phyloP scores from a whole-genome alignment of 2,329 filamentous ascomycete genomes.

The Aotearoamyces nothofagi region DNA sequence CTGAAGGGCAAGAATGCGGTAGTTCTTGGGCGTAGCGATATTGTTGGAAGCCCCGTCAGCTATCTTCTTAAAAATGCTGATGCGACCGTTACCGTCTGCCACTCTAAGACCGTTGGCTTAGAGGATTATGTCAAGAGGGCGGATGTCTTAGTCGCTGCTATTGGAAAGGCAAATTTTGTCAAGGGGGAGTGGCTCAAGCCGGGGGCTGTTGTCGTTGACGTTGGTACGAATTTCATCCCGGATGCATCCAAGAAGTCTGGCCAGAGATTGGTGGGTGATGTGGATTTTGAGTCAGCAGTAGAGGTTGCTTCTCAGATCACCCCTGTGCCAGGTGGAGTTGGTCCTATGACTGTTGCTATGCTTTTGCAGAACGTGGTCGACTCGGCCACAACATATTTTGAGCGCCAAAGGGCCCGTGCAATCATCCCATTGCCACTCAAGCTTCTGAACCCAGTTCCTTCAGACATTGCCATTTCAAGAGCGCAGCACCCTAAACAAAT shows the following conservation, averaged over 20 bases:
- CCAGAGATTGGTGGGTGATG: slow-evolving; percentile 82
- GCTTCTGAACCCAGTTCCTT: slow-evolving; percentile 70
- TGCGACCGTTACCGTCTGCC: slow-evolving; percentile 91
- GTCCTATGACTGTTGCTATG: slow-evolving; percentile 99
- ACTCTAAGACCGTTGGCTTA: slow-evolving; percentile 70
- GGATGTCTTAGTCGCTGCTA: slow-evolving; percentile 83
- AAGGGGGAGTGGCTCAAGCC: slow-evolving; percentile 94
- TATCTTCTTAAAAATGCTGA: slow-evolving; percentile 91
- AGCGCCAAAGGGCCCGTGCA: slow-evolving; percentile 64
- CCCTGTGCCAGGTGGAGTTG: slow-evolving; percentile 89
- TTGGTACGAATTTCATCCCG: slow-evolving; percentile 90
- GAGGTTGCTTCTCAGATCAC: slow-evolving; percentile 88
- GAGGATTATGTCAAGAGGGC: slow-evolving; percentile 63
- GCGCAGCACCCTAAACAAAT: slow-evolving; percentile 87
- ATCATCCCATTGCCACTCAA: slow-evolving; percentile 76
- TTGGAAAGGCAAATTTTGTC: slow-evolving; percentile 75
- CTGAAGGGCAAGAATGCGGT: slow-evolving; percentile 30
- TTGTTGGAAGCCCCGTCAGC: slow-evolving; percentile 93
- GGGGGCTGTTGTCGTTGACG: slow-evolving; percentile 90
- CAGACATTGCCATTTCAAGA: slow-evolving; percentile 84
- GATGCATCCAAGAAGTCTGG: slow-evolving; percentile 87
- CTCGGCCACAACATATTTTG: slow-evolving; percentile 67
- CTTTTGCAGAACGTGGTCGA: slow-evolving; percentile 89
- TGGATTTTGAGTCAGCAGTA: slow-evolving; percentile 74
- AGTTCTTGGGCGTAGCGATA: slow-evolving; percentile 68